Evolutionary conservation across 331 rosid genomes (phyloP), one percentile per base, ranked within the genome.

Genomic region (Dryas integrifolia): DNA sequence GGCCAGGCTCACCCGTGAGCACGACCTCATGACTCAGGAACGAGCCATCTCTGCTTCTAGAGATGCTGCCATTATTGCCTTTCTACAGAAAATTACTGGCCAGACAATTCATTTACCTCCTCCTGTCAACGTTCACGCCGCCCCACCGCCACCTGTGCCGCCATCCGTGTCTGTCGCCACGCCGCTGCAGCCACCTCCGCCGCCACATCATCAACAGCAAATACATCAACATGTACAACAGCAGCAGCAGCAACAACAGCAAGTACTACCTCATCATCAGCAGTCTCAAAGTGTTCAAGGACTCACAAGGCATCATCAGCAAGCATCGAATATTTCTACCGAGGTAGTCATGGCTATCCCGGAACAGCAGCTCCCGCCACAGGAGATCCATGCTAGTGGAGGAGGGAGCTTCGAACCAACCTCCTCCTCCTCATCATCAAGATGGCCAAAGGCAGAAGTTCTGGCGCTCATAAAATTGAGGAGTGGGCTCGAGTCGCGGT

Each of bases 391-490:
- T 24, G 58, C 7, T 26, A 26, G 41, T 15, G 59, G 77, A 69
- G 74, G 58, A 46, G 76, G 73, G 11, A 59, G 77, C 60, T 73
- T 51, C 0, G 82, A 80, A 35, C 64, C 76, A 0, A 49, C 58
- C 0, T 74, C 83, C 6, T 82, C 67, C 0, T 40, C 68, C 9
- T 63, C 68, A 2, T 63, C 68, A 1, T 72, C 87, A 13, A 65
- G 87, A 72, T 84, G 87, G 87, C 87, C 87, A 0, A 84, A 84
- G 67, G 66, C 56, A 0, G 87, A 84, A 67, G 87, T 84, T 58
- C 45, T 80, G 0, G 87, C 81, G 0, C 74, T 84, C n/a, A 84
- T 84, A 47, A 84, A 77, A 58, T 44, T 84, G 39, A 77, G 87
- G 21, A 76, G 85, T 39, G 87, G 85, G 65, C 67, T 84, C 24